Evolutionary conservation across 305 asterid genomes (phyloP), one percentile per base, ranked within the genome.

Genomic region (Ilex paraguariensis): DNA sequence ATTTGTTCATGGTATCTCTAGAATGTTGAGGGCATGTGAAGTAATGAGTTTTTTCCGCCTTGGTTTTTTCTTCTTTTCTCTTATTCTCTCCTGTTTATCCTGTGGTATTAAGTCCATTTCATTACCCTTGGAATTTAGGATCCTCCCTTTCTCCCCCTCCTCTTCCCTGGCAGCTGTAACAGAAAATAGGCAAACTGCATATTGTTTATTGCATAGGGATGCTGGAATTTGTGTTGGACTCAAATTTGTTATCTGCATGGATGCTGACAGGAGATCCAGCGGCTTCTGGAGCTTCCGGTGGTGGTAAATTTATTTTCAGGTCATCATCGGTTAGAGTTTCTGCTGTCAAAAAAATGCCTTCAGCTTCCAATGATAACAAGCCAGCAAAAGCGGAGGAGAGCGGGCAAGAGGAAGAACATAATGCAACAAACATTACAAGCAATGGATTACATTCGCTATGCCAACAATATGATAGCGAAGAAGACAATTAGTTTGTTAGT

Each of bases 381-480:
- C 62, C 59, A 45, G 48, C 15, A n/a, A 57, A 67, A 21, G 57
- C 42, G 28, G 73, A 33, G 7, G 21, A 28, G 4, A 70, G 48
- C 30, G 60, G 67, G 61, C 69, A 55, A 55, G 73, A 57, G 58
- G 60, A 66, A 12, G 59, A 49, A 39, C 62, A 64, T 17, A 56
- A 49, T 39, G 28, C 31, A 7, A 56, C 65, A 11, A 56, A 62
- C 36, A 64, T 36, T 14, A 53, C 72, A 33, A 72, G 59, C 62
- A 40, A 50, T 54, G 83, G 81, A n/a, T 67, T 88, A 59, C 87
- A 66, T 45, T 86, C 91, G 17, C 56, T 86, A 32, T 76, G 79
- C 68, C 77, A 75, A 52, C 72, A 69, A 61, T 84, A 83, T 64
- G 84, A 79, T 31, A 78, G 83, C 52, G 82, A 78, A 6, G 86